Percentiles rank a stretch among this genome's conserved stretches.
These are phyloP conservation scores for Bipolaris bicolor DNA, from an alignment of 2,329 filamentous ascomycete species.

Conservation along the genomic window DNA sequence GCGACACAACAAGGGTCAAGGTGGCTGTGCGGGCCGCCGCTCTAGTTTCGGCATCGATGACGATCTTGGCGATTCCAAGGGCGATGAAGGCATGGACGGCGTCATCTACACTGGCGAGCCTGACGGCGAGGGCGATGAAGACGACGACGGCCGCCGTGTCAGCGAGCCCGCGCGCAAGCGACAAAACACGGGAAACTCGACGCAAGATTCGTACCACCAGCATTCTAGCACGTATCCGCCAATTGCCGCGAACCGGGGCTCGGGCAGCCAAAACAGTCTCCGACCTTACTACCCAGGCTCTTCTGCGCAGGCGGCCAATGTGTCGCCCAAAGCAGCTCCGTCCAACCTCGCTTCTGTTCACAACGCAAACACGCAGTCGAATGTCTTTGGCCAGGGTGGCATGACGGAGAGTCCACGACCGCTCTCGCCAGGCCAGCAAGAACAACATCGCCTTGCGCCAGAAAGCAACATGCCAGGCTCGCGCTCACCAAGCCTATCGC, in stretches of 20 bases:
- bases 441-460: constrained; percentile 59
- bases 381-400: constrained; percentile 72
- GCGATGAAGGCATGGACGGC: constrained; percentile 67
- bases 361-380: constrained; percentile 44
- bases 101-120: constrained; percentile 62
- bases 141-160: constrained; percentile 58
- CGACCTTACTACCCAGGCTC: constrained; percentile 46
- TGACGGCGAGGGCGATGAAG: constrained; percentile 66
- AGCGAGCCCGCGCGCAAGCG: constrained; percentile 78
- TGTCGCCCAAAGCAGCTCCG: constrained; percentile 47
- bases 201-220: constrained; percentile 66
- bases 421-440: constrained; percentile 69
- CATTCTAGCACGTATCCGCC: constrained; percentile 79
- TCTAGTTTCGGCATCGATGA: constrained; percentile 85
- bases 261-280: constrained; percentile 37
- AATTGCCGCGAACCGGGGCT: constrained; percentile 54
- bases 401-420: constrained; percentile 91
- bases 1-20: constrained; percentile 92
- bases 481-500: constrained; percentile 69
- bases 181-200: constrained; percentile 63
- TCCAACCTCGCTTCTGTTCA: constrained; percentile 47
- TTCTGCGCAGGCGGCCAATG: constrained; percentile 48
- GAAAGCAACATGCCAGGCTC: constrained; percentile 59
- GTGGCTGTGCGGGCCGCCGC: constrained; percentile 89
- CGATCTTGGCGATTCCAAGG: constrained; percentile 59